phyloP scores from a whole-genome alignment of 176 grass and related monocot genomes.

The Sorghum bicolor region DNA sequence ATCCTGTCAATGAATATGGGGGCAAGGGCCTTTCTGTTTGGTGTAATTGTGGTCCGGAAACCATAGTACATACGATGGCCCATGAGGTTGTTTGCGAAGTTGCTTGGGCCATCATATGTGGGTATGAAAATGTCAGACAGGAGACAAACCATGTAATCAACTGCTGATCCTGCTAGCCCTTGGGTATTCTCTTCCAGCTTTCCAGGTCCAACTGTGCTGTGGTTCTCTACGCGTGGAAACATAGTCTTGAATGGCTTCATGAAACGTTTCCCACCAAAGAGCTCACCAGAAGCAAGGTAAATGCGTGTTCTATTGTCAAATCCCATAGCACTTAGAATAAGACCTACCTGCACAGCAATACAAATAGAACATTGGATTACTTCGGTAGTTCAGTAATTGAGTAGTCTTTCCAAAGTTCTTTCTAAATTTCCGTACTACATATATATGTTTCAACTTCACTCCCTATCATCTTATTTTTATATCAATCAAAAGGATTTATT shows the following conservation, averaged over 20 bases:
- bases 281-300: constrained; percentile 89
- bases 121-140: constrained; percentile 95
- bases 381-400: background rate
- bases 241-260: constrained; percentile 83
- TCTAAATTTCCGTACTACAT: background rate
- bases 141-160: constrained; percentile 99
- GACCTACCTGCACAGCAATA: constrained; percentile 63
- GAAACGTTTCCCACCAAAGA: constrained; percentile 89
- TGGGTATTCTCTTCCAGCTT: constrained; percentile 71
- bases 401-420: background rate
- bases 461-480: background rate
- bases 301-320: constrained; percentile 85
- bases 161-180: constrained; percentile 75
- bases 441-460: background rate
- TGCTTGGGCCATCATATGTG: constrained; percentile 96
- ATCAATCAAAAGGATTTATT: background rate
- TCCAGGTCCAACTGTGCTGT: constrained; percentile 66
- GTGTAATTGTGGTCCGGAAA: constrained; percentile 82
- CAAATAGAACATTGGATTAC: background rate
- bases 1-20: constrained; percentile 81
- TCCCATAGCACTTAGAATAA: constrained; percentile 68
- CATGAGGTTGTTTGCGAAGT: constrained; percentile 98
- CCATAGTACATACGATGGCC: constrained; percentile 91
- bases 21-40: constrained; percentile 82
- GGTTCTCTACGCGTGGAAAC: constrained; percentile 77